Conservation (phyloP, 148 eudicot species). For the Tetragonia tetragonoides region DNA sequence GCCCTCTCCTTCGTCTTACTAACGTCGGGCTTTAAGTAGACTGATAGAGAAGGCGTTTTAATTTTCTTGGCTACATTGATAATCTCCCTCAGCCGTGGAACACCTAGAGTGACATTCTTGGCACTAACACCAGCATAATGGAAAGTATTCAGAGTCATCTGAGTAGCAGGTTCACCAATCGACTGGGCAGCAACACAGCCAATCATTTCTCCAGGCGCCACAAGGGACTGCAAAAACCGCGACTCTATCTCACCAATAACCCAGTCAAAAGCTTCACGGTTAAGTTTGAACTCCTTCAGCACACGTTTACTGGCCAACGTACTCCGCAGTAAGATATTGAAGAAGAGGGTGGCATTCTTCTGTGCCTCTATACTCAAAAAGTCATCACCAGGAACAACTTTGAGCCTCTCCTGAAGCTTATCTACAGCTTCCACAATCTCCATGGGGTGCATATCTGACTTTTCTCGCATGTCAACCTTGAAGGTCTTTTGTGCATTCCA, state of each 20-base stretch:
- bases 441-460: slow-evolving; percentile 97
- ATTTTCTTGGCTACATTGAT: slow-evolving; percentile 97
- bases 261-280: slow-evolving; percentile 96
- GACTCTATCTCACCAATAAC: slow-evolving; percentile 96
- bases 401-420: slow-evolving; percentile 91
- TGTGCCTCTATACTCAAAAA: slow-evolving; percentile 90
- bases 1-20: slow-evolving; percentile 82
- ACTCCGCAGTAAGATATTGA: slow-evolving; percentile 88
- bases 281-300: slow-evolving; percentile 82
- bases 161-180: slow-evolving; percentile 99
- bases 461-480: slow-evolving; percentile 79
- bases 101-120: slow-evolving; percentile 98
- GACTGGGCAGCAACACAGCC: slow-evolving; percentile 99
- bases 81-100: slow-evolving; percentile 96
- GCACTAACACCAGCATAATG: slow-evolving; percentile 99
- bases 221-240: slow-evolving; percentile 91
- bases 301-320: slow-evolving; percentile 94
- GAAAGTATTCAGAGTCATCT: slow-evolving; percentile 96
- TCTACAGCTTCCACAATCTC: slow-evolving; percentile 97
- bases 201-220: slow-evolving; percentile 98
- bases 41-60: slow-evolving; percentile 94
- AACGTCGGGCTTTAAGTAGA: slow-evolving; percentile 77
- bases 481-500: slow-evolving; percentile 93
- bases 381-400: slow-evolving; percentile 97
- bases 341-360: slow-evolving; percentile 93